Base-by-base conservation (phyloP, 306 rosid species). In the Carpinus fangiana region DNA sequence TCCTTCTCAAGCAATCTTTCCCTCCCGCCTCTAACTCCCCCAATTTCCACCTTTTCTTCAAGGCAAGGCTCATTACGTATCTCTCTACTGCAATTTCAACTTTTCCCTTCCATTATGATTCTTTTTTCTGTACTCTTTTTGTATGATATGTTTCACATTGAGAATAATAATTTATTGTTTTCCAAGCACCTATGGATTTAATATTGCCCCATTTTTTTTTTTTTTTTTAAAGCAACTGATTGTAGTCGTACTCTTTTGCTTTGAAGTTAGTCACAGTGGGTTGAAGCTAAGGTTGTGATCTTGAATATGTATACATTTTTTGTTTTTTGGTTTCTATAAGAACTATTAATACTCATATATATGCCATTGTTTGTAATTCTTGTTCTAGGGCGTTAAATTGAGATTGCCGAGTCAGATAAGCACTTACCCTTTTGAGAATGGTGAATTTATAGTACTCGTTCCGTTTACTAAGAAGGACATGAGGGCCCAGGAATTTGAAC, bases 41-140 rank as follows among this genome's bases (percentile, higher is more conserved):
- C 82, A 85, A 85, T 85, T 95, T 95, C 71, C 98, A 95, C 84
- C 91, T 89, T n/a, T 95, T 91, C 55, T 87, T 82, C 81, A 88
- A 88, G 98, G 98, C 55, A 86, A 75, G 0, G 61, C 59, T 1
- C 65, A 12, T 56, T 41, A 65, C 11, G 16, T 34, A 56, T 73
- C 23, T 28, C 73, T 26, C n/a, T 31, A 46, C n/a, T 41, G 41
- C n/a, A 7, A 12, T 61, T n/a, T 59, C 5, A 57, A 7, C n/a
- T 0, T 28, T 14, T 64, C 46, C 12, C 18, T 64, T 21, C 5
- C 14, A 36, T 38, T 18, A 8, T 36, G 69, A 65, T 65, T 65
- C 48, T 34, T 36, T 5, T 34, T 21, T 57, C 28, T 10, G 12
- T 23, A 62, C 18, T 62, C n/a, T 62, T 62, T 62, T 11, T 31